Evolutionary conservation across 2,329 filamentous ascomycete species (phyloP).

Genomic region (Diplodia intermedia): DNA sequence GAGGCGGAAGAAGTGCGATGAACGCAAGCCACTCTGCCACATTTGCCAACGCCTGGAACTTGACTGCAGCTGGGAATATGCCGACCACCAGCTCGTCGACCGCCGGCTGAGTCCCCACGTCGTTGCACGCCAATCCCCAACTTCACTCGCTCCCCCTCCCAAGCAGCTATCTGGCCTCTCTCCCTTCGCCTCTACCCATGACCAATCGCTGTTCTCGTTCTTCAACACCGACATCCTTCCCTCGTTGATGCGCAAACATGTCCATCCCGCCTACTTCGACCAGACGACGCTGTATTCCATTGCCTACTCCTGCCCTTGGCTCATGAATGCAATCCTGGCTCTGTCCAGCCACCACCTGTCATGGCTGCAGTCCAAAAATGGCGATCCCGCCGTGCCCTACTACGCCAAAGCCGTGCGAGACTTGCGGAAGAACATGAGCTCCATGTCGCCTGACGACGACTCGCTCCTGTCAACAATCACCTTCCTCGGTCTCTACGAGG

Average conservation of each 20-base stretch:
- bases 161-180: neutral
- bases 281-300: conserved; percentile 2
- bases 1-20: conserved; percentile 20
- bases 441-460: neutral
- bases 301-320: conserved; percentile 11
- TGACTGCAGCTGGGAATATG: conserved; percentile 16
- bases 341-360: conserved; percentile 5
- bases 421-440: conserved; percentile 16
- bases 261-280: conserved; percentile 4
- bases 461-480: conserved; percentile 14
- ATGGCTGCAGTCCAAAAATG: conserved; percentile 2
- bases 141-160: neutral
- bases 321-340: conserved; percentile 13
- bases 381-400: conserved; percentile 16
- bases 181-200: conserved; percentile 6
- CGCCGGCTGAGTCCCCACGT: neutral
- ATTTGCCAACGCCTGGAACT: conserved; percentile 17
- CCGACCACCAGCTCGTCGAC: neutral
- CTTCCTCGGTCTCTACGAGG: conserved; percentile 22
- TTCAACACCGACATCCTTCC: conserved; percentile 1
- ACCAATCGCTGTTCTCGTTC: conserved; percentile 1
- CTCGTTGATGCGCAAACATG: conserved; percentile 15
- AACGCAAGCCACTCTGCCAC: conserved; percentile 12
- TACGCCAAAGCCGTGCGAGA: conserved; percentile 23
- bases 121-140: neutral